Conservation (phyloP, 192 early-diverging fungal genomes). For the Coemansia asiatica region DNA sequence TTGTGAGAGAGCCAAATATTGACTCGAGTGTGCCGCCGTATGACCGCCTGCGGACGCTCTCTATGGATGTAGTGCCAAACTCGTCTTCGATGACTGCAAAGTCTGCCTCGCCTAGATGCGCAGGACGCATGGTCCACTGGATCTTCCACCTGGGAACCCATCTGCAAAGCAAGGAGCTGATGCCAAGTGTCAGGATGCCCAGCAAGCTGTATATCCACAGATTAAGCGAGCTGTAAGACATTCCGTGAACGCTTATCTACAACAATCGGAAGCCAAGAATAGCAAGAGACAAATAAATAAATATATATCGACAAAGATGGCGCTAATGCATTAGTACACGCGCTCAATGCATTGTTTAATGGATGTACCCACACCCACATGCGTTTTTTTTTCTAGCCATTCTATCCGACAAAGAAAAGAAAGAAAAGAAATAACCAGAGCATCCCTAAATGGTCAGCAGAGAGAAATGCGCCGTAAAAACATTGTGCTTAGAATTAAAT, state of each 20-base stretch:
- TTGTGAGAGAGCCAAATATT: conserved; percentile 59
- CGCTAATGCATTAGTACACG: neutral
- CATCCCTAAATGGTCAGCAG: neutral
- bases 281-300: too few relatives aligned
- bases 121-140: conserved; percentile 62
- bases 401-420: too few relatives aligned
- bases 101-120: conserved; percentile 72
- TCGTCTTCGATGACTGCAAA: conserved; percentile 70
- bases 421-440: too few relatives aligned
- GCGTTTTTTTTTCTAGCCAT: too few relatives aligned
- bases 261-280: too few relatives aligned
- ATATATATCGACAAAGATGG: too few relatives aligned
- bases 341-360: neutral
- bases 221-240: conserved; percentile 54
- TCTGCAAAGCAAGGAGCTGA: conserved; percentile 73
- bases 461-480: neutral
- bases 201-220: conserved; percentile 65
- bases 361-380: too few relatives aligned
- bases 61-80: conserved; percentile 61
- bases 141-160: conserved; percentile 84
- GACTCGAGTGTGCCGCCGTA: conserved; percentile 70
- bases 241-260: conserved; percentile 59
- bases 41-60: conserved; percentile 57
- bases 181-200: conserved; percentile 67
- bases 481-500: neutral